These are phyloP conservation scores for Moesziomyces antarcticus DNA, from an alignment of 1,284 basidiomycete genomes.

Conservation along the genomic window DNA sequence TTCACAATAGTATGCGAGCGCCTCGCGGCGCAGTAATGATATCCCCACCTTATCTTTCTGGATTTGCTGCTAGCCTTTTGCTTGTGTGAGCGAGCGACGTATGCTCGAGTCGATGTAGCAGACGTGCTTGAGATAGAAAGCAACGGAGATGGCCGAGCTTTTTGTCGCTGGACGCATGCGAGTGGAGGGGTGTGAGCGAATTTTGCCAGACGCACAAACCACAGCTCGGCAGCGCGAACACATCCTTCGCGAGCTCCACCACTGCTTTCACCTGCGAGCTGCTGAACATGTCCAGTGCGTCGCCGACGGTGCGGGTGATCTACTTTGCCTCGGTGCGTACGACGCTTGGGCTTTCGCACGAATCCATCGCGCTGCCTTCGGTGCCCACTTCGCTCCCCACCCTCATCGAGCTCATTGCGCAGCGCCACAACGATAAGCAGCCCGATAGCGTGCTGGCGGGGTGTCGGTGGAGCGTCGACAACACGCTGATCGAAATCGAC, in stretches of 20 bases:
- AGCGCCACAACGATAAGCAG: conserved; percentile 4
- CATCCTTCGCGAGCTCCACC: not conserved
- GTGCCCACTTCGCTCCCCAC: conserved; percentile 72
- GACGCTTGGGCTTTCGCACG: conserved; percentile 23
- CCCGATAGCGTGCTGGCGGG: conserved; percentile 3
- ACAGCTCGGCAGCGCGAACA: too few species aligned
- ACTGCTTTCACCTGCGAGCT: not conserved
- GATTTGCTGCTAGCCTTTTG: not conserved
- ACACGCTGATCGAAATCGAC: conserved; percentile 74
- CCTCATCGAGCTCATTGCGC: conserved; percentile 72
- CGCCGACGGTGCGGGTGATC: conserved; percentile 13
- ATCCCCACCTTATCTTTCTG: not conserved
- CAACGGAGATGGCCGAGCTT: not conserved
- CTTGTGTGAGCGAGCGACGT: not conserved
- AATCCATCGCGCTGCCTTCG: conserved; percentile 18
- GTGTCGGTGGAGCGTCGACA: conserved; percentile 77
- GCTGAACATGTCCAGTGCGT: not conserved
- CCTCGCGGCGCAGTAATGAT: not conserved
- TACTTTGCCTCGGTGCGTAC: conserved; percentile 49
- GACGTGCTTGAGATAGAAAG: not conserved
- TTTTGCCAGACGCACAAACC: not conserved
- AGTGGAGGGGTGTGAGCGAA: not conserved
- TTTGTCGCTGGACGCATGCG: not conserved
- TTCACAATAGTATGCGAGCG: too few species aligned
- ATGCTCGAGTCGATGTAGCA: too few species aligned